Conservation (phyloP, 495 filamentous ascomycete species). For the Cercophora newfieldiana region DNA sequence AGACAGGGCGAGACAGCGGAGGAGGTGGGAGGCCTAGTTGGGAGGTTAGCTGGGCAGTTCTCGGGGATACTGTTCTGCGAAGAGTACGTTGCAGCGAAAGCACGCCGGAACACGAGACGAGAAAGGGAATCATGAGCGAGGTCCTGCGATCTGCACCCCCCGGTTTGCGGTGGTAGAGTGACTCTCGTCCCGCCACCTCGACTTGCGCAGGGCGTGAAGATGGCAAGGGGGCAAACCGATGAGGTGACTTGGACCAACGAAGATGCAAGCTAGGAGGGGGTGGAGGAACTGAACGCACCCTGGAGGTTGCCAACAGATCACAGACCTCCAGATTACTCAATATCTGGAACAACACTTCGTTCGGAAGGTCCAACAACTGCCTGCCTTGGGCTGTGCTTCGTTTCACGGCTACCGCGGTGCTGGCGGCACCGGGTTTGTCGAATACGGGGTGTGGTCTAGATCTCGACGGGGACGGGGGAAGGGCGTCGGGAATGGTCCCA, state of each 20-base stretch:
- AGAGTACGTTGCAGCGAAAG: neutral
- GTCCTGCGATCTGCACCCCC: neutral
- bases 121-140: neutral
- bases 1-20: slow-evolving; percentile 53
- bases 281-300: slow-evolving; percentile 44
- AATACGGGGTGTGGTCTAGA: neutral
- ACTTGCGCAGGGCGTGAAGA: neutral
- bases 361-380: slow-evolving; percentile 44
- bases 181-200: neutral
- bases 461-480: neutral
- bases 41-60: slow-evolving; percentile 10
- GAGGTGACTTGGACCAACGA: slow-evolving; percentile 4
- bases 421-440: neutral
- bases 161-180: neutral
- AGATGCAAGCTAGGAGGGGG: slow-evolving; percentile 7
- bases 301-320: slow-evolving; percentile 55
- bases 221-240: neutral
- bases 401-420: neutral
- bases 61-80: neutral
- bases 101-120: neutral
- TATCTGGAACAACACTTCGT: slow-evolving; percentile 57
- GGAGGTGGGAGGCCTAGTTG: slow-evolving; percentile 57
- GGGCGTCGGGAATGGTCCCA: neutral
- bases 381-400: neutral
- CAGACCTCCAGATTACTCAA: slow-evolving; percentile 57